These are phyloP conservation scores for Termitomyces sp. DNA, from an alignment of 768 basidiomycete species.

Conservation along the genomic window DNA sequence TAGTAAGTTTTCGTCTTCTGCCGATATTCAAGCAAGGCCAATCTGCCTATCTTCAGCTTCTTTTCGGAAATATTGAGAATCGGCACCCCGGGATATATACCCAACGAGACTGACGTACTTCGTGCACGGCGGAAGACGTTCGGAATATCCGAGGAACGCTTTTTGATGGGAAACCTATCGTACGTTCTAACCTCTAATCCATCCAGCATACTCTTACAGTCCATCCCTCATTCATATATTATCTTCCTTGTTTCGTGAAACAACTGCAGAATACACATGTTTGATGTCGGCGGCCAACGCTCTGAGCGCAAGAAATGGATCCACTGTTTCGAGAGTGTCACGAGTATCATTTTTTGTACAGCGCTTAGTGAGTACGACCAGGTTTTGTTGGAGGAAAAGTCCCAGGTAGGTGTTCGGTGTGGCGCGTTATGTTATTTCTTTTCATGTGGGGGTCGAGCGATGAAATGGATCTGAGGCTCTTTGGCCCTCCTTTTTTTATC, in stretches of 20 bases:
- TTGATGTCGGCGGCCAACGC: slow-evolving; percentile 76
- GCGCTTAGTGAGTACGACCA: slow-evolving; percentile 73
- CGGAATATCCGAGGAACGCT: slow-evolving; percentile 86
- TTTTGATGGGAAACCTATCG: slow-evolving; percentile 60
- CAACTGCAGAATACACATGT: slow-evolving; percentile 51
- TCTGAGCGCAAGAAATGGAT: slow-evolving; percentile 83
- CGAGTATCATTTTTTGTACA: slow-evolving; percentile 68
- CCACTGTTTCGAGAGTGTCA: slow-evolving; percentile 26
- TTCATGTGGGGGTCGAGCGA: no score
- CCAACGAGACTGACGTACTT: slow-evolving; percentile 80
- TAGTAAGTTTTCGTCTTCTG: slow-evolving; percentile 54
- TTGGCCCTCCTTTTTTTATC: background rate
- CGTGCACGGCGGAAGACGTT: slow-evolving; percentile 81
- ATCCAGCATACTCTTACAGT: background rate
- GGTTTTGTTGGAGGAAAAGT: slow-evolving; percentile 63
- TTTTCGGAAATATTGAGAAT: slow-evolving; percentile 80
- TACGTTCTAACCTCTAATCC: slow-evolving; percentile 21
- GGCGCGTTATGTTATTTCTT: background rate
- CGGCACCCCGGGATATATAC: slow-evolving; percentile 68
- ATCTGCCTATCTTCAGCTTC: slow-evolving; percentile 45
- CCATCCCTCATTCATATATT: background rate
- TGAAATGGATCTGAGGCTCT: no score
- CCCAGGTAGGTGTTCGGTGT: slow-evolving; percentile 37
- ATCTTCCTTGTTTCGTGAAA: background rate
- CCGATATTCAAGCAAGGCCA: background rate